Conservation (phyloP, 768 basidiomycete genomes). For the Suillus discolor region DNA sequence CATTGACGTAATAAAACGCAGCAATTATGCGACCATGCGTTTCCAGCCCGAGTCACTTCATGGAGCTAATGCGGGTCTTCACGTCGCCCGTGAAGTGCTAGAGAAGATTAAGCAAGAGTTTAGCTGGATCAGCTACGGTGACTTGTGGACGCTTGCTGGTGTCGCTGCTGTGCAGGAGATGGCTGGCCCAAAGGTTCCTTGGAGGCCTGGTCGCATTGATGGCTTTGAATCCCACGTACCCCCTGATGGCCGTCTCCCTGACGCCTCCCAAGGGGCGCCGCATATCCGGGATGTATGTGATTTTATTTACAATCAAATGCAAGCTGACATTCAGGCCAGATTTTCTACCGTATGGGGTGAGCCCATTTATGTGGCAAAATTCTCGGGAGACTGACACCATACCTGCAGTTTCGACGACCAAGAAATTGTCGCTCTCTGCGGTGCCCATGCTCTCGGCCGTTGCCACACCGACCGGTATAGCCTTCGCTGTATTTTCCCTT, state of each 20-base stretch:
- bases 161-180: slow-evolving; percentile 93
- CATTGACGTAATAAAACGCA: slow-evolving; percentile 29
- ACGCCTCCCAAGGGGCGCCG: slow-evolving; percentile 79
- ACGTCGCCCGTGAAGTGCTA: slow-evolving; percentile 80
- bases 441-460: slow-evolving; percentile 94
- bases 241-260: slow-evolving; percentile 89
- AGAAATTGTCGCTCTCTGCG: slow-evolving; percentile 94
- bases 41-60: slow-evolving; percentile 89
- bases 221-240: slow-evolving; percentile 74
- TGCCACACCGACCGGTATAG: slow-evolving; percentile 79
- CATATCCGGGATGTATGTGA: slow-evolving; percentile 72
- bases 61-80: slow-evolving; percentile 80
- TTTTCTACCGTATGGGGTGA: slow-evolving; percentile 77
- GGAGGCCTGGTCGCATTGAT: slow-evolving; percentile 93
- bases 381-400: not conserved
- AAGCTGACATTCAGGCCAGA: slow-evolving; percentile 30
- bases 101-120: slow-evolving; percentile 87
- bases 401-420: slow-evolving; percentile 80
- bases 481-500: not conserved
- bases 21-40: slow-evolving; percentile 99
- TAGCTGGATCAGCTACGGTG: slow-evolving; percentile 94
- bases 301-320: not conserved
- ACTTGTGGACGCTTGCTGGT: slow-evolving; percentile 95
- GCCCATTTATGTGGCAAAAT: slow-evolving; percentile 11
- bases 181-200: slow-evolving; percentile 89